Conservation (phyloP, 192 early-diverging fungal species). For the Backusella parvicylindrica region DNA sequence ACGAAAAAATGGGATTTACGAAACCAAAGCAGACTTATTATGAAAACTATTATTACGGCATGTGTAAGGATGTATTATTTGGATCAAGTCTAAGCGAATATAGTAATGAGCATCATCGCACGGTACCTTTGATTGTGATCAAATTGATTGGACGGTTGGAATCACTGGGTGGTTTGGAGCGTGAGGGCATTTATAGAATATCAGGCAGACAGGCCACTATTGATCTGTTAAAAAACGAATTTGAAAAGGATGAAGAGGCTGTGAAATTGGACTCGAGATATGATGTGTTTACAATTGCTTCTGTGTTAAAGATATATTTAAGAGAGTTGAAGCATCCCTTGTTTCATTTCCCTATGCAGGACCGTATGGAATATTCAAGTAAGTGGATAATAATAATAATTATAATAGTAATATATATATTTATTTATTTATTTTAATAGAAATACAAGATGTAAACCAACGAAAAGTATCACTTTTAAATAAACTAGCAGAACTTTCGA, state of each 20-base stretch:
- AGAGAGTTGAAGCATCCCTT: slow-evolving; percentile 61
- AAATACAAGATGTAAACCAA: slow-evolving; percentile 36
- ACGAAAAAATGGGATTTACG: slow-evolving; percentile 14
- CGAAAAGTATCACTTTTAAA: slow-evolving; percentile 37
- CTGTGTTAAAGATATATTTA: slow-evolving; percentile 62
- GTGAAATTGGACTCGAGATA: slow-evolving; percentile 24
- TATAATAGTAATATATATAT: neutral
- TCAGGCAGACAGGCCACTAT: slow-evolving; percentile 32
- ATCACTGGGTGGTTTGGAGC: slow-evolving; percentile 24
- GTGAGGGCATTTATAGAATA: slow-evolving; percentile 38
- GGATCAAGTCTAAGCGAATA: slow-evolving; percentile 31
- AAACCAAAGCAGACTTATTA: slow-evolving; percentile 8
- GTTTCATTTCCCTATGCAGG: slow-evolving; percentile 50
- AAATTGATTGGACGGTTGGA: slow-evolving; percentile 30
- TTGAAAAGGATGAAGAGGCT: slow-evolving; percentile 34
- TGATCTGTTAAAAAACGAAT: slow-evolving; percentile 26
- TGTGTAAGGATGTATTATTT: slow-evolving; percentile 28
- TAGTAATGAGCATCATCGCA: slow-evolving; percentile 10
- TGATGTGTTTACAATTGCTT: slow-evolving; percentile 56
- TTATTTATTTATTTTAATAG: slow-evolving; percentile 22
- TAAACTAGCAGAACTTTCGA: slow-evolving; percentile 39
- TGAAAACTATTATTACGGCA: slow-evolving; percentile 5
- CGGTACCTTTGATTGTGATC: slow-evolving; percentile 28
- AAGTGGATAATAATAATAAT: neutral
- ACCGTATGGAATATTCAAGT: slow-evolving; percentile 51